Conservation (phyloP, 2,329 filamentous ascomycete species). For the Sarocladiaceae sp. region DNA sequence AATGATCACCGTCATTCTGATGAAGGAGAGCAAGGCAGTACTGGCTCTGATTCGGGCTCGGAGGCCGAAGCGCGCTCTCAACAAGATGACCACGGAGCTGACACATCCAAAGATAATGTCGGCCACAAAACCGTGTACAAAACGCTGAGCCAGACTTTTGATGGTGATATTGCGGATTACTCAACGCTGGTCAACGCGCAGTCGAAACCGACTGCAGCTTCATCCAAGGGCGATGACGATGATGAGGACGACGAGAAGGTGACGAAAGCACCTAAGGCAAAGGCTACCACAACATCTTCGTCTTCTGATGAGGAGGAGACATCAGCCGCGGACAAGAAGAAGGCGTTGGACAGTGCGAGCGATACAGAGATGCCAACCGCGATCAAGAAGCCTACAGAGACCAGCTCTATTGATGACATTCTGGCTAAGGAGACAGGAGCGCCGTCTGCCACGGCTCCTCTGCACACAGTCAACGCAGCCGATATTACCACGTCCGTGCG, state of each 20-base stretch:
- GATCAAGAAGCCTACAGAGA: conserved; percentile 10
- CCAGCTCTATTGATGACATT: neutral
- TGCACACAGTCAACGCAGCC: conserved; percentile 12
- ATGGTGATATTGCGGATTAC: conserved; percentile 6
- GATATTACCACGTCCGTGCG: conserved; percentile 13
- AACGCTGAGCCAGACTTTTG: conserved; percentile 1
- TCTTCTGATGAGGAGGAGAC: conserved; percentile 18
- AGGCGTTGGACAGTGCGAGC: neutral
- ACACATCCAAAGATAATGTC: conserved; percentile 1
- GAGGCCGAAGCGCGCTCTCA: neutral
- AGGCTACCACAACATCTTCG: conserved; percentile 14
- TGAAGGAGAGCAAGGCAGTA: neutral
- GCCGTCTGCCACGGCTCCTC: neutral
- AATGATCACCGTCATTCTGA: neutral
- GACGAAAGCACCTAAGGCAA: conserved; percentile 13
- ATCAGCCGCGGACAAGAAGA: conserved; percentile 14
- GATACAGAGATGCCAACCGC: conserved; percentile 8
- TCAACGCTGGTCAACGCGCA: neutral
- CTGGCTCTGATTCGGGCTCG: neutral
- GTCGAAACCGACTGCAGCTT: conserved; percentile 4
- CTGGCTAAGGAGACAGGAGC: conserved; percentile 2
- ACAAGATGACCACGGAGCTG: neutral
- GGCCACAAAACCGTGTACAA: conserved; percentile 6
- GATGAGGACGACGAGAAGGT: conserved; percentile 10
- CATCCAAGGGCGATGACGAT: conserved; percentile 16